Base-by-base conservation (phyloP, 352 stramenopile genomes). In the Phytophthora europaea region DNA sequence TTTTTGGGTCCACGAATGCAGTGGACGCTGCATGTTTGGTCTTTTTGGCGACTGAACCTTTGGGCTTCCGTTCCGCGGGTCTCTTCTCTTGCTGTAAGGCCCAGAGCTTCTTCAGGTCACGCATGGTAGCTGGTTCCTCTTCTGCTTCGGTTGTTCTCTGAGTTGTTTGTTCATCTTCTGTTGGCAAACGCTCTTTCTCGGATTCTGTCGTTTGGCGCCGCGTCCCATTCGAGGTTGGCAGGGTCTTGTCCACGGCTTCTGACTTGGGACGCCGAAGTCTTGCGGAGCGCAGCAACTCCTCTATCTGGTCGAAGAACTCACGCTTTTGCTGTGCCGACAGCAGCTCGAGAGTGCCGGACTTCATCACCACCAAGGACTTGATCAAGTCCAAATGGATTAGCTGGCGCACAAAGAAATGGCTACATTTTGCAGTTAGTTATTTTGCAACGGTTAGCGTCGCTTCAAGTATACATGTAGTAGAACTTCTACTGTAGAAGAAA, bases 241-340 rank as follows among this genome's bases (percentile, higher is more conserved):
- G 56, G 28, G 16, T 40, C 51, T 55, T 28, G 50, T 53, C 23
- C 15, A 50, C 52, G 59, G 34, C 22, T 57, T 58, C 43, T 15
- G 72, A 28, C 38, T 72, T 62, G 7, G 45, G 26, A 36, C 70
- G 61, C 64, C 60, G 67, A 66, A 28, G 65, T 65, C 40, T 62
- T 60, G 61, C n/a, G 52, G 56, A 54, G 15, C 13, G 60, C 15
- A 87, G 28, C 48, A 93, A 69, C 43, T 72, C 73, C 22, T 90
- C 79, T 28, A 92, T 59, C 15, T 80, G 61, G 13, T 60, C 34
- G 68, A 91, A 90, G 73, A 90, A 91, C 7, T 61, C 26, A 33
- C 45, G 71, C 81, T 91, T 90, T 36, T 81, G 47, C 47, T 81
- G 23, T 20, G 58, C 67, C 10, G 77, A 80, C 9, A 89, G 79